phyloP scores from a whole-genome alignment of 768 basidiomycete species.

The Hygrophoropsis aurantiaca region DNA sequence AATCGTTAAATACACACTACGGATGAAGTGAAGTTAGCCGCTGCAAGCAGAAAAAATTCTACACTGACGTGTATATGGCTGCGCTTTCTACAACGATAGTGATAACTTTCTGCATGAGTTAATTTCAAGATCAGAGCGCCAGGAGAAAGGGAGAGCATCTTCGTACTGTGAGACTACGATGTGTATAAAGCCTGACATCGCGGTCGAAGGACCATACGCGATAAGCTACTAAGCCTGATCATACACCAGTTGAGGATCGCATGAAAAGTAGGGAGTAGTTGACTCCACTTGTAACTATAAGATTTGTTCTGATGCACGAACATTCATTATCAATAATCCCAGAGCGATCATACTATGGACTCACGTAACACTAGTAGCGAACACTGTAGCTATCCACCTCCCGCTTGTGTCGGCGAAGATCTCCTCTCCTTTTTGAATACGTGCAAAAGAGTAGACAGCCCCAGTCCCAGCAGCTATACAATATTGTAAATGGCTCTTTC shows the following conservation, averaged over 20 bases:
- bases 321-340: background rate
- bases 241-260: background rate
- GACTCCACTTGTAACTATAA: background rate
- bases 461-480: background rate
- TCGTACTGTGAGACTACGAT: too few relatives aligned
- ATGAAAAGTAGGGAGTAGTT: background rate
- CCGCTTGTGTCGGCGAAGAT: background rate
- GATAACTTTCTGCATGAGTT: too few relatives aligned
- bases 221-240: background rate
- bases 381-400: background rate
- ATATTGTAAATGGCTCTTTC: background rate
- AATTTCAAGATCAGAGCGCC: too few relatives aligned
- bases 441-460: background rate
- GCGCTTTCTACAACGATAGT: too few relatives aligned
- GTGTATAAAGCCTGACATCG: background rate
- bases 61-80: too few relatives aligned
- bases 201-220: background rate
- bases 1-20: background rate
- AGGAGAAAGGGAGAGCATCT: too few relatives aligned
- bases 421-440: background rate
- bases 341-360: background rate
- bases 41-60: too few relatives aligned
- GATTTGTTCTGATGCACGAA: background rate
- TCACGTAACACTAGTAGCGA: background rate
- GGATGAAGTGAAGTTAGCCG: too few relatives aligned